A percentile compares a stretch with the other conserved stretches of the same genome.
Conservation (phyloP, 2,329 filamentous ascomycete genomes). For the Capronia epimyces region DNA sequence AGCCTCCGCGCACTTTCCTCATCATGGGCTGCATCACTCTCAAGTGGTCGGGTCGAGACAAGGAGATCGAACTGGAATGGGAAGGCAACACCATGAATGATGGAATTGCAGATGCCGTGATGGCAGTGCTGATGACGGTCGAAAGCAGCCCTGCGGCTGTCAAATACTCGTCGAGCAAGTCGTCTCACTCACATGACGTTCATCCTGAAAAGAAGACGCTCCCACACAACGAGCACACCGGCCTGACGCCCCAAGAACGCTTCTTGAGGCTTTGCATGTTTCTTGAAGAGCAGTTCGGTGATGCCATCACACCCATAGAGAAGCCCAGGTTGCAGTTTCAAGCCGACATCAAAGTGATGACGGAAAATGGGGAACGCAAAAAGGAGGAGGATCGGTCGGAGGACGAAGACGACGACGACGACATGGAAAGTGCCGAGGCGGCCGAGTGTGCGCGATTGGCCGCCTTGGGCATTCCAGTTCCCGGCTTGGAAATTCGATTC, state of each 20-base stretch:
- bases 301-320: constrained; percentile 73
- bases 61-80: constrained; percentile 89
- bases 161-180: constrained; percentile 56
- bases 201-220: background rate
- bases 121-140: constrained; percentile 84
- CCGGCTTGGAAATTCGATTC: constrained; percentile 77
- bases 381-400: constrained; percentile 18
- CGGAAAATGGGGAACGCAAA: constrained; percentile 31
- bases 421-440: constrained; percentile 52
- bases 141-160: constrained; percentile 94
- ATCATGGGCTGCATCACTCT: constrained; percentile 90
- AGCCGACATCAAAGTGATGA: constrained; percentile 33
- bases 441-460: constrained; percentile 73
- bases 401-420: constrained; percentile 38
- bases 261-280: constrained; percentile 88
- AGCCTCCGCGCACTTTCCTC: constrained; percentile 44
- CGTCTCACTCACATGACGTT: constrained; percentile 49
- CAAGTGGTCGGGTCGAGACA: constrained; percentile 63
- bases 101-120: constrained; percentile 92
- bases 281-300: constrained; percentile 93
- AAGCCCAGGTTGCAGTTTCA: constrained; percentile 48
- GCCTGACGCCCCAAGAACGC: constrained; percentile 66
- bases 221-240: constrained; percentile 64
- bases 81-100: constrained; percentile 98
- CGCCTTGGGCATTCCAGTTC: constrained; percentile 80